Percentiles rank a stretch among this genome's conserved stretches.
Conservation (phyloP, 192 early-diverging fungal species). For the Thamnidium elegans region DNA sequence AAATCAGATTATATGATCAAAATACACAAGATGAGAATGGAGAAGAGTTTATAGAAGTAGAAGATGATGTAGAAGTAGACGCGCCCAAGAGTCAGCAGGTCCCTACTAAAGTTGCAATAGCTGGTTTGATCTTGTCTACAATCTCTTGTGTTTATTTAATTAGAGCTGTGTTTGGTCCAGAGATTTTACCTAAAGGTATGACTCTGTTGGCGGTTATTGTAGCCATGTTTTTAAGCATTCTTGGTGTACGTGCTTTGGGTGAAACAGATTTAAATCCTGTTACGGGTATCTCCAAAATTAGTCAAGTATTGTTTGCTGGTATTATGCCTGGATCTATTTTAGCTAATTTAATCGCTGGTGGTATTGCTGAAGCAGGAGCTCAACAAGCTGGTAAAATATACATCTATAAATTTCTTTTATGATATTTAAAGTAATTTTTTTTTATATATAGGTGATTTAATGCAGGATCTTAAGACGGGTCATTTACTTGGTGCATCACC, state of each 20-base stretch:
- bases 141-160: conserved; percentile 61
- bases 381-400: conserved; percentile 61
- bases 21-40: conserved; percentile 13
- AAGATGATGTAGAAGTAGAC: conserved; percentile 36
- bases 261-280: conserved; percentile 85
- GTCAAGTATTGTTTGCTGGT: conserved; percentile 80
- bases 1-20: too few relatives aligned
- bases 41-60: conserved; percentile 35
- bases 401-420: too few relatives aligned
- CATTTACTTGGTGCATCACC: conserved; percentile 80
- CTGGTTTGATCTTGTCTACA: conserved; percentile 62
- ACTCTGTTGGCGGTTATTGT: conserved; percentile 67
- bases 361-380: conserved; percentile 71
- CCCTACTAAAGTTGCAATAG: conserved; percentile 55
- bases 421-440: background rate
- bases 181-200: conserved; percentile 60
- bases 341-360: conserved; percentile 75
- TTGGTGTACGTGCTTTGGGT: conserved; percentile 80
- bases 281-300: conserved; percentile 79
- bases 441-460: conserved; percentile 46
- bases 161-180: conserved; percentile 55
- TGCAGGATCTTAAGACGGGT: conserved; percentile 81
- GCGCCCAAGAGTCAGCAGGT: conserved; percentile 58
- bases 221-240: conserved; percentile 70
- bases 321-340: conserved; percentile 67